Evolutionary conservation across 371 early-diverging fungal species (phyloP), one percentile per base, ranked within the genome.

Genomic region (Blyttiomyces sp.): DNA sequence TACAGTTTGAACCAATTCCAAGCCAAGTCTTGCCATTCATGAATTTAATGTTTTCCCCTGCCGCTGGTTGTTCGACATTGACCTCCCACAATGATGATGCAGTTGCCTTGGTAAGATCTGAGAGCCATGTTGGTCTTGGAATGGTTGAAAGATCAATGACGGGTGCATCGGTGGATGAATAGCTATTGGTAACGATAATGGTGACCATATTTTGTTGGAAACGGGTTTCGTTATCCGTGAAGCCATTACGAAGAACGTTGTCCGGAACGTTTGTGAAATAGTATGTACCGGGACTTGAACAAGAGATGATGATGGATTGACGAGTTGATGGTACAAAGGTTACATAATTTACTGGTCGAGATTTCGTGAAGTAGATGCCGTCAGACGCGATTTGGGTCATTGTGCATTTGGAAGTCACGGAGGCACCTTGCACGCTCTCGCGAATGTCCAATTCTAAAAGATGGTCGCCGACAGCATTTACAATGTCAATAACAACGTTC

Each of bases 221-320:
- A n/a, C 51, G 11, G 19, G 51, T 51, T 51, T 51, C 51, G 23
- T 51, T 51, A 3, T 51, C 51, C 1, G 51, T 51, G 51, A 51
- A n/a, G 13, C 17, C 31, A 23, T 16, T 13, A 34, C 51, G 51
- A 16, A 51, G 31, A 23, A 13, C 13, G 31, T 51, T 34, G 24
- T 51, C 51, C 13, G 51, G 51, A 17, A 30, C 2, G 23, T 51
- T 51, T 1, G 51, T 51, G 51, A 51, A 34, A 23, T 51, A 51
- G 33, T 3, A 51, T 1, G 51, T 51, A n/a, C 51, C 51, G 17
- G 51, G 51, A 19, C 34, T 51, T 13, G 11, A 32, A 3, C 51
- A 51, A 1, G 28, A 34, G 2, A 51, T 51, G 33, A 51, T 51
- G 51, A 51, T 3, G 1, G 51, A 17, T 11, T 17, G 32, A 1